These are phyloP conservation scores for Cenchrus purpureus DNA, from an alignment of 176 grass and related monocot genomes.

Conservation along the genomic window DNA sequence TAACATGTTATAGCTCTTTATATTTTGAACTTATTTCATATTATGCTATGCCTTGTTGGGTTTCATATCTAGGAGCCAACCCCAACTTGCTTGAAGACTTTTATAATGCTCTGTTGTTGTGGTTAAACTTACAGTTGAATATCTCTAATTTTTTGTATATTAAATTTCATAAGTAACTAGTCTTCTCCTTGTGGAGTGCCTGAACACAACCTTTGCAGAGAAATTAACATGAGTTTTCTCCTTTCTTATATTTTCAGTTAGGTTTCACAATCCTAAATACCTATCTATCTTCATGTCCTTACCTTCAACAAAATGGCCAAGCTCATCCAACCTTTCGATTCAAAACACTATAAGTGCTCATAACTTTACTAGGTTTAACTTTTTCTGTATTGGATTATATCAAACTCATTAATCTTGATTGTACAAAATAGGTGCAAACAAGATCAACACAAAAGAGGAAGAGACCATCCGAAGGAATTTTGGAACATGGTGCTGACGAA, in stretches of 20 bases:
- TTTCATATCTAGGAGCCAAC: background rate
- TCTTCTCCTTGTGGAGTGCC: background rate
- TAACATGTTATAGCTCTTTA: background rate
- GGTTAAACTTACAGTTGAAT: background rate
- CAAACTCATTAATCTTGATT: background rate
- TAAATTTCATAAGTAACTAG: background rate
- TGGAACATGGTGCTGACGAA: background rate
- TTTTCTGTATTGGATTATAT: background rate
- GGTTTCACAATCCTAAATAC: background rate
- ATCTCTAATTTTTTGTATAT: background rate
- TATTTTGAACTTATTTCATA: slow-evolving; percentile 1
- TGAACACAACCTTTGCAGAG: background rate
- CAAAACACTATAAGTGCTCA: background rate
- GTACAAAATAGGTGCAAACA: slow-evolving; percentile 39
- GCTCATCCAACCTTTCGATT: background rate
- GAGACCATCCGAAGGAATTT: slow-evolving; percentile 10
- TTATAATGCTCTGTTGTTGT: background rate
- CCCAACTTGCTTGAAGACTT: background rate
- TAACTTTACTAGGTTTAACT: background rate
- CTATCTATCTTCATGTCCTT: slow-evolving; percentile 1
- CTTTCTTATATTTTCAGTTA: background rate
- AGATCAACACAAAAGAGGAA: slow-evolving; percentile 32
- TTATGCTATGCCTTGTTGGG: background rate
- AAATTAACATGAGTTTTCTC: background rate
- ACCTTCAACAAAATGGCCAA: background rate